Base-by-base conservation (phyloP, 2,329 filamentous ascomycete genomes). In the Aspergillus tamarii region DNA sequence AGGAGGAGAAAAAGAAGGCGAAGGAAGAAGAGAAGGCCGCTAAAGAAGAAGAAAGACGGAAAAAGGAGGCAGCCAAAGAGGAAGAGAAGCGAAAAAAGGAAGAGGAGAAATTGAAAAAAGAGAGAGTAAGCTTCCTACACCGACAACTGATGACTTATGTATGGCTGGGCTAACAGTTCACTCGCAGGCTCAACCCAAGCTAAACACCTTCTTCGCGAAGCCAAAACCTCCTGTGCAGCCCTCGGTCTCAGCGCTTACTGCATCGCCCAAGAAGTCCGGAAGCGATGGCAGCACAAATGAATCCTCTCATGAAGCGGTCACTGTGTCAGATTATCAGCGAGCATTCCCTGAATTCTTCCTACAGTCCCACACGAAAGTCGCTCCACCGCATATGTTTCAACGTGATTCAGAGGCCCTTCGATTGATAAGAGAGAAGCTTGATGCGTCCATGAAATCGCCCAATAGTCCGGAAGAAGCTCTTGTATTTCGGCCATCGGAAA, bases 291-390 rank as follows among this genome's bases (percentile, higher is more conserved):
- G 57, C 23, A n/a, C 64, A 16, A 64, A 63, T 11, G 60, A 67
- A 11, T 21, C 62, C 3, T 61, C 68, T 21, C 67, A 70, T 45
- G 70, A 74, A 28, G 34, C 67, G 9, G 66, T 73, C 59, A 58
- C 72, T 4, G 70, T 78, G 28, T 84, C 85, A 0, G 84, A 87
- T 52, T 94, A 92, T 69, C 81, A 91, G 21, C 88, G 87, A 68
- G 82, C 84, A 41, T 98, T 98, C 72, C 85, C 93, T 36, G 89
- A 91, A 0, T 98, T 97, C 76, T 94, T 91, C 66, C 73, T 95
- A 53, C 90, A 92, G 63, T 84, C 88, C 3, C 85, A 92, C 71
- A 91, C 92, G 1, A 86, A 80, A n/a, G 70, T 97, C 59, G 93
- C 93, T 0, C 83, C 84, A 0, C 69, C 70, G 1, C 80, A 83